Evolutionary conservation across 1,284 basidiomycete species (phyloP).

Genomic region (Naganishia sp.): DNA sequence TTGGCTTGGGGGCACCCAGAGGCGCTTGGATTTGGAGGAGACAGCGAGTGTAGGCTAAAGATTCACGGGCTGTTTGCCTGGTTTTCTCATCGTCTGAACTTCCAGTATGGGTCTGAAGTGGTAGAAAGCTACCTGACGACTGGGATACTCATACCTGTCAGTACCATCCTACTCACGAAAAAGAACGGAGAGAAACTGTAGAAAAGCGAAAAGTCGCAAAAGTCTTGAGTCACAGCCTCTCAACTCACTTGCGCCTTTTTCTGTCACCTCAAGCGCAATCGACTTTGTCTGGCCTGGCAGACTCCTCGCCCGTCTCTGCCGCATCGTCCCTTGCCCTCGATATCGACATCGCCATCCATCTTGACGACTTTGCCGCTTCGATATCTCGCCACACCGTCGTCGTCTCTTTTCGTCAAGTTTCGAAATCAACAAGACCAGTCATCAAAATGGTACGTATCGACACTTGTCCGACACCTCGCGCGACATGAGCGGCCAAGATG

Average conservation of each 20-base stretch:
- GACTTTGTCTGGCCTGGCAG: not conserved
- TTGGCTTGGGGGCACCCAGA: not conserved
- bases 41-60: not conserved
- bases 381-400: conserved; percentile 35
- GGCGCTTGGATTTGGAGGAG: conserved; percentile 13
- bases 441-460: conserved; percentile 43
- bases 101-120: too few relatives aligned
- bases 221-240: not conserved
- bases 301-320: not conserved
- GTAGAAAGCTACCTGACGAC: too few relatives aligned
- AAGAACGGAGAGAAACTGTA: not conserved
- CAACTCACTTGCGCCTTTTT: not conserved
- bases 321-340: conserved; percentile 11
- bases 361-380: conserved; percentile 6
- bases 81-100: too few relatives aligned
- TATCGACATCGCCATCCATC: conserved; percentile 4
- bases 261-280: not conserved
- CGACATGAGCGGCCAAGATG: not conserved
- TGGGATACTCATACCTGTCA: too few relatives aligned
- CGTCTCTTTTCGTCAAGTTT: conserved; percentile 31
- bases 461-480: not conserved
- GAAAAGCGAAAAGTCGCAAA: conserved; percentile 7
- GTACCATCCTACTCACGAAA: not conserved
- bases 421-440: conserved; percentile 30
- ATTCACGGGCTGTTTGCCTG: not conserved